Base-by-base conservation (phyloP, 2,329 filamentous ascomycete genomes). In the Colletotrichum gloeosporioides region DNA sequence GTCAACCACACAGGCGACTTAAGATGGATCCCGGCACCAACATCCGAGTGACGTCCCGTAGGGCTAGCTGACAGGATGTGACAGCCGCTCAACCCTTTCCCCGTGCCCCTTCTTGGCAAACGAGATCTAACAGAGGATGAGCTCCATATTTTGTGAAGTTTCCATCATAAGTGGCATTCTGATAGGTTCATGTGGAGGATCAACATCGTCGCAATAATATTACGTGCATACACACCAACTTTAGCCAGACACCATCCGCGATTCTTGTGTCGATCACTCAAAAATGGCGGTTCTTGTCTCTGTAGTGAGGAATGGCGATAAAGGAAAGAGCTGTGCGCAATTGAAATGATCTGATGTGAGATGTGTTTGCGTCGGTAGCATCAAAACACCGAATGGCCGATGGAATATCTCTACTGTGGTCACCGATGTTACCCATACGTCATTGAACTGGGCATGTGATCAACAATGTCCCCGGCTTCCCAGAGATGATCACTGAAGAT, bases 231-330 rank as follows among this genome's bases (percentile, higher is more conserved):
- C 8, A 13, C 44, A 25, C 44, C 44, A 53, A 53, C 44, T 22
- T 53, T 53, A 53, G 3, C 44, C 22, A 10, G n/a, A 53, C 44
- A 53, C 44, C 44, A 53, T 13, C 10, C 44, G n/a, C 44, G n/a
- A 22, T 53, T 53, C n/a, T 25, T 8, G 6, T 22, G 44, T 53
- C n/a, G n/a, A 53, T 53, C 10, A 13, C 44, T 22, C 12, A 13
- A 1, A 53, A 25, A 22, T 22, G 3, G 44, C 6, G 12, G 44
- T 8, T 0, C 1, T 53, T 53, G 10, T 3, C 2, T 22, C 4
- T 13, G 6, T 53, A 22, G n/a, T 8, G n/a, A 53, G n/a, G 2
- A 25, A 53, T 2, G 6, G 1, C 22, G 44, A 22, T 8, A 22
- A 53, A n/a, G n/a, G n/a, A 6, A 53, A 53, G 44, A n/a, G 44